phyloP scores from a whole-genome alignment of 164 flowering plant species.

The Pachysandra terminalis region DNA sequence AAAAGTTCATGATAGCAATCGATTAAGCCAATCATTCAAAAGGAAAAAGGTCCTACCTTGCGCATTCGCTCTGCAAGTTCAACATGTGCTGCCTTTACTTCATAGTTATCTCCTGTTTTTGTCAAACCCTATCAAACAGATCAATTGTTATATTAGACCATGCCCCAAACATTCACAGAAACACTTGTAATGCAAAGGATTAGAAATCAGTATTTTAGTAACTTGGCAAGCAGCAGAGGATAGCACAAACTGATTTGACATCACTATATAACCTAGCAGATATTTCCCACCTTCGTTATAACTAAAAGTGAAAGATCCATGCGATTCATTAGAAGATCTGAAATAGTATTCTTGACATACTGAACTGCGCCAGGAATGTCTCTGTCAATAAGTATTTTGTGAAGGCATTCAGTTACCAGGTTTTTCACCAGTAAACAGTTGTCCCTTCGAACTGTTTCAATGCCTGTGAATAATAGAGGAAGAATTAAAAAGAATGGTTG shows the following conservation, averaged over 20 bases:
- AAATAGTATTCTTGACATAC: slow-evolving; percentile 85
- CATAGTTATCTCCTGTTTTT: slow-evolving; percentile 96
- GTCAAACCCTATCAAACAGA: slow-evolving; percentile 70
- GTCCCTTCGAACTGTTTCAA: slow-evolving; percentile 98
- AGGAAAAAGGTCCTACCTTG: slow-evolving; percentile 41
- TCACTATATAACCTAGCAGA: background rate
- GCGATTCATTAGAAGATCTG: slow-evolving; percentile 98
- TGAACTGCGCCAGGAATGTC: slow-evolving; percentile 94
- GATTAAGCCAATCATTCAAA: background rate
- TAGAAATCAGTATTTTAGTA: background rate
- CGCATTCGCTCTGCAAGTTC: slow-evolving; percentile 99
- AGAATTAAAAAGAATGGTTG: slow-evolving; percentile 4
- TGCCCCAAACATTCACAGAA: background rate
- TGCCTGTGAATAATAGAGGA: slow-evolving; percentile 48
- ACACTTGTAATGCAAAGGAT: background rate
- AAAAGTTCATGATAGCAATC: background rate
- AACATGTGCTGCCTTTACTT: slow-evolving; percentile 95
- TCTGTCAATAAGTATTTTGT: slow-evolving; percentile 81
- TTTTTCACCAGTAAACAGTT: slow-evolving; percentile 94
- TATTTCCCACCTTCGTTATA: slow-evolving; percentile 74
- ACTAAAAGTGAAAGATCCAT: slow-evolving; percentile 96
- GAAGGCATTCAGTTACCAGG: slow-evolving; percentile 89
- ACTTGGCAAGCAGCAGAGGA: background rate
- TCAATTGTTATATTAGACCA: background rate
- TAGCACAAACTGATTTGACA: background rate